These are phyloP conservation scores for Incumbomyces delicatus DNA, from an alignment of 2,329 filamentous ascomycete genomes.

Conservation along the genomic window DNA sequence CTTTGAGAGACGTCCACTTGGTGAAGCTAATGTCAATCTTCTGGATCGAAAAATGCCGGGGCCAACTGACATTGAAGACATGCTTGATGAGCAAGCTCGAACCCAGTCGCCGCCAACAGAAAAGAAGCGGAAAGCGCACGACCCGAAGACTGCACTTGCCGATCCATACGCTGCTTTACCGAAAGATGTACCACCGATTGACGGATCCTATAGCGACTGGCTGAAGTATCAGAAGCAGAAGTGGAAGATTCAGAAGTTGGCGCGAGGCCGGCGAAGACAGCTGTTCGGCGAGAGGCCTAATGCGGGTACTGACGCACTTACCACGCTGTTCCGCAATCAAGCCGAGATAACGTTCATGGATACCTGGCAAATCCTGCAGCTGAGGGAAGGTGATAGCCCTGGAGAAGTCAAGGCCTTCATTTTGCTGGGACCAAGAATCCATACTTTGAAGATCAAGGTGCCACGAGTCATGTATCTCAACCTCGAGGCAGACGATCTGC, in stretches of 20 bases:
- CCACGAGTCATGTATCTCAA: slow-evolving; percentile 87
- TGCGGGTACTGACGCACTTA: slow-evolving; percentile 51
- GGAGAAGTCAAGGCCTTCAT: slow-evolving; percentile 84
- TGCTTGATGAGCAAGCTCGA: slow-evolving; percentile 58
- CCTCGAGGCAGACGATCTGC: slow-evolving; percentile 74
- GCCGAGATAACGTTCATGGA: slow-evolving; percentile 82
- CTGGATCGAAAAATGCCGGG: slow-evolving; percentile 46
- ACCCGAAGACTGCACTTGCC: slow-evolving; percentile 41
- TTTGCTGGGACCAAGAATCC: slow-evolving; percentile 85
- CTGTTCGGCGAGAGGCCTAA: slow-evolving; percentile 78
- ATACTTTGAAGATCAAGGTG: slow-evolving; percentile 78
- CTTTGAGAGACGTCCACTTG: slow-evolving; percentile 52
- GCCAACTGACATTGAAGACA: slow-evolving; percentile 69
- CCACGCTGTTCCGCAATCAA: slow-evolving; percentile 77
- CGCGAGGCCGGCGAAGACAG: slow-evolving; percentile 72
- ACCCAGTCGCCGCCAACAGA: slow-evolving; percentile 52
- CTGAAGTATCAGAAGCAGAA: slow-evolving; percentile 94
- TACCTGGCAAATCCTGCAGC: slow-evolving; percentile 89
- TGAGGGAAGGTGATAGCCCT: slow-evolving; percentile 70
- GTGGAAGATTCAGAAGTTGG: slow-evolving; percentile 95
- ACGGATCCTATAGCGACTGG: slow-evolving; percentile 79
- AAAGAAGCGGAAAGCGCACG: slow-evolving; percentile 64
- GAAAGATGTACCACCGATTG: slow-evolving; percentile 71
- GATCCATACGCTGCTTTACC: slow-evolving; percentile 80
- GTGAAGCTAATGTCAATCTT: slow-evolving; percentile 42